Base-by-base conservation (phyloP, 1,284 basidiomycete species). In the Leccinum subrobustum region DNA sequence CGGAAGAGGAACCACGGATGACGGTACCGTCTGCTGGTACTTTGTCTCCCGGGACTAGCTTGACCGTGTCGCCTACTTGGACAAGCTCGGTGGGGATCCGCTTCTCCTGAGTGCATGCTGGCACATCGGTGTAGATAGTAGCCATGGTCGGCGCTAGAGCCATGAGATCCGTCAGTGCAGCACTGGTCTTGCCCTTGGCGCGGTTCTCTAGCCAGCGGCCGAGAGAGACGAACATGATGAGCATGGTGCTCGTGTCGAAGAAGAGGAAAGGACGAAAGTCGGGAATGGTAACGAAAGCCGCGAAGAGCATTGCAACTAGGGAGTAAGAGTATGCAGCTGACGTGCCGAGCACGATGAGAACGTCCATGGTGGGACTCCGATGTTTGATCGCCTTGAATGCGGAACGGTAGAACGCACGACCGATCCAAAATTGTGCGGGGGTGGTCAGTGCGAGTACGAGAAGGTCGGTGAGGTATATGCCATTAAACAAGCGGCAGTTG, bases 211-310 rank as follows among this genome's bases (percentile, higher is more conserved):
- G 84, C 77, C 92, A 98, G 44, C 97, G 88, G 1, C 96, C 97
- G 31, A 99, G 85, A 4, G 94, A 95, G 67, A 98, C 93, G 73
- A 99, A 99, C 76, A 91, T 95, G 82, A 99, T 92, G 60, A 99
- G 81, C 97, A 99, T 99, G 16, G 96, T 97, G 69, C 93, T 96
- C 1, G 97, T 99, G 77, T 99, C 97, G 77, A 99, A 99, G 79
- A 98, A 99, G 33, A 95, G 87, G 71, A 92, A 85, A 1, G 97
- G 96, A 39, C 84, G 87, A 72, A 84, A 92, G 58, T 84, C 83
- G 0, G 86, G 80, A 5, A 86, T 82, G 3, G 77, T 72, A 68
- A 86, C 84, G 77, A 91, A 86, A 23, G 86, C 79, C 37, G 89
- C 87, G 52, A 81, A 80, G 66, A 92, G 65, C 81, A 98, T 86